phyloP scores from a whole-genome alignment of 306 rosid species.

The Astragalus glycyphyllos region DNA sequence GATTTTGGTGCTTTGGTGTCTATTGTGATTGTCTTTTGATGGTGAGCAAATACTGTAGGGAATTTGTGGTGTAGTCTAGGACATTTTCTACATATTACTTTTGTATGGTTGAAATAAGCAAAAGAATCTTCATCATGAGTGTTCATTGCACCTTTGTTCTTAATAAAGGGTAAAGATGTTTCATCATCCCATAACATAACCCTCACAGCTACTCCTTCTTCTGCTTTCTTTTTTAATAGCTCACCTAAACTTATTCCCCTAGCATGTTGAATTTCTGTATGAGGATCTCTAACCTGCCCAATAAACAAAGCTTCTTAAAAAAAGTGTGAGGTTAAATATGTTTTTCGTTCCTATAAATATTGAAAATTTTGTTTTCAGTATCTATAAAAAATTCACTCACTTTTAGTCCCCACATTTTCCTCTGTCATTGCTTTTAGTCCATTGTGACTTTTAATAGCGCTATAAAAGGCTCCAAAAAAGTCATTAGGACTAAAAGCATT shows the following conservation, averaged over 20 bases:
- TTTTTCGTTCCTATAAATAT: no score
- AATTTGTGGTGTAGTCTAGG: constrained; percentile 67
- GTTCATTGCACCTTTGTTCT: constrained; percentile 71
- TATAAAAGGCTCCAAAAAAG: no score
- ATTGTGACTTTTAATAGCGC: no score
- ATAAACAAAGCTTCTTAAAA: constrained; percentile 14
- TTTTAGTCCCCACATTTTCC: no score
- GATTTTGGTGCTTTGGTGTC: constrained; percentile 55
- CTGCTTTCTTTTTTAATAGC: constrained; percentile 77
- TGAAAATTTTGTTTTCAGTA: no score
- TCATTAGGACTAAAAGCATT: no score
- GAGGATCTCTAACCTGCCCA: constrained; percentile 79
- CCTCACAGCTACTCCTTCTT: constrained; percentile 91
- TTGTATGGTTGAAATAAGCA: constrained; percentile 66
- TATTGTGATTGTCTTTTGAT: constrained; percentile 75
- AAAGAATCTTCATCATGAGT: constrained; percentile 82
- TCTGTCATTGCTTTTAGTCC: no score
- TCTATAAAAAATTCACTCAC: no score
- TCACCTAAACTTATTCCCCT: constrained; percentile 81
- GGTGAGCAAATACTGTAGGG: constrained; percentile 85
- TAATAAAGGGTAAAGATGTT: constrained; percentile 74
- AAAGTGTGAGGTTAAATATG: no score
- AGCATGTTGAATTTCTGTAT: constrained; percentile 75
- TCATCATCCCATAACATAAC: constrained; percentile 93
- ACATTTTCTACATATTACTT: constrained; percentile 80